Evolutionary conservation across 305 asterid genomes (phyloP).

Genomic region (Solanum hybrid): DNA sequence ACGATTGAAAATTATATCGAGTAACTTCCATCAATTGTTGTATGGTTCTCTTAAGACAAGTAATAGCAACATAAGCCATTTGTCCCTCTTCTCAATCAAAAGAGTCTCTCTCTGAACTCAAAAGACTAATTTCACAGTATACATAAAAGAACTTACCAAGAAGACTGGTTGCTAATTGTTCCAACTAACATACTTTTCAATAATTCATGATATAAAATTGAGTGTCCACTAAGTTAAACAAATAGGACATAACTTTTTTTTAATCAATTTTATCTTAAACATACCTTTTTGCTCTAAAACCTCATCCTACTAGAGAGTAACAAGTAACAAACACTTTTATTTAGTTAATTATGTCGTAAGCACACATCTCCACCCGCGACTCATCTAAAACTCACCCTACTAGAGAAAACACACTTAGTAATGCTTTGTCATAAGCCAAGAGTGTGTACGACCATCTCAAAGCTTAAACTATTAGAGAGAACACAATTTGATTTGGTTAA

Average conservation of each 20-base stretch:
- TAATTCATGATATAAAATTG: neutral
- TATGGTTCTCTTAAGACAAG: neutral
- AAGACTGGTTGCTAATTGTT: neutral
- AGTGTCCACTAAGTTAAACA: neutral
- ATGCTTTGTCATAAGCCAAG: neutral
- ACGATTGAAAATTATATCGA: neutral
- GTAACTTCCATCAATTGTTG: neutral
- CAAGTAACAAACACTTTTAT: neutral
- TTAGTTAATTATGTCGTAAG: neutral
- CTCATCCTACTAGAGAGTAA: neutral
- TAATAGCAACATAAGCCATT: neutral
- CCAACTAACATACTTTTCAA: neutral
- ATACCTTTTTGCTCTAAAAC: neutral
- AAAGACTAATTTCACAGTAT: neutral
- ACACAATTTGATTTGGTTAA: neutral
- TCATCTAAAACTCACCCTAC: neutral
- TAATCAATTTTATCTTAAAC: neutral
- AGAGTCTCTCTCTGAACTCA: neutral
- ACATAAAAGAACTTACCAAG: neutral
- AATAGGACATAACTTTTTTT: neutral
- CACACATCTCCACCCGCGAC: neutral
- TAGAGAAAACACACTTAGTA: neutral
- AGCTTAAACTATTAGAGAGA: neutral
- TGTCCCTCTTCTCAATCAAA: neutral
- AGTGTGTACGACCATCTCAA: neutral